Evolutionary conservation across 2,329 filamentous ascomycete species (phyloP), one percentile per base, ranked within the genome.

Genomic region (Fusarium illudens): DNA sequence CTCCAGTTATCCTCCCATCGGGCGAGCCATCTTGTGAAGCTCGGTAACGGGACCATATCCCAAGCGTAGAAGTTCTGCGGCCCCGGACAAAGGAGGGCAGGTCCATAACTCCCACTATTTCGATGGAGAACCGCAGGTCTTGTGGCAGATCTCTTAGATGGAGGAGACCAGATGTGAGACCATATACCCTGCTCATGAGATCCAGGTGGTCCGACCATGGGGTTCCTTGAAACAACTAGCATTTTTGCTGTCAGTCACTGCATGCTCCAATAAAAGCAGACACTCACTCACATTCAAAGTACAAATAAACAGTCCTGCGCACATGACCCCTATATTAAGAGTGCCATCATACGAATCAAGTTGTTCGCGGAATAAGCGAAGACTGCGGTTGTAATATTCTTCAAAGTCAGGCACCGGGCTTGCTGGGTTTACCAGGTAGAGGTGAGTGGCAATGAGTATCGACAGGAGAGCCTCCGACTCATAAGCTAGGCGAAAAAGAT

Each of bases 101-200:
- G 1, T 71, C 69, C 69, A 71, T 71, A 20, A 71, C 56, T 9
- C 53, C 69, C 58, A 71, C 71, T 4, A 48, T 52, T 32, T 71
- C 68, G 4, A 71, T 22, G 0, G 58, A 36, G 9, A 60, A 52
- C 19, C 22, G 37, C 10, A 62, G 10, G 2, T 53, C 52, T 11
- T 60, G 44, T 8, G 52, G 46, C 7, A 64, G 17, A 12, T 55
- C 17, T 19, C 46, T 34, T 1, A 54, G 9, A 27, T 57, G 39
- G 6, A 44, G 13, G 53, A 39, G 19, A 12, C 32, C 46, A 10
- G 48, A 19, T 12, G 48, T 34, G 7, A 71, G 54, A 1, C 57
- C 55, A 20, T 71, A 71, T 7, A 71, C 52, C 34, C 37, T 60
- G 48, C 64, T 63, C 68, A 71, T 71, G 8, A 62, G 65, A 1